Base-by-base conservation (phyloP, 2,329 filamentous ascomycete genomes). In the Truncatella angustata region DNA sequence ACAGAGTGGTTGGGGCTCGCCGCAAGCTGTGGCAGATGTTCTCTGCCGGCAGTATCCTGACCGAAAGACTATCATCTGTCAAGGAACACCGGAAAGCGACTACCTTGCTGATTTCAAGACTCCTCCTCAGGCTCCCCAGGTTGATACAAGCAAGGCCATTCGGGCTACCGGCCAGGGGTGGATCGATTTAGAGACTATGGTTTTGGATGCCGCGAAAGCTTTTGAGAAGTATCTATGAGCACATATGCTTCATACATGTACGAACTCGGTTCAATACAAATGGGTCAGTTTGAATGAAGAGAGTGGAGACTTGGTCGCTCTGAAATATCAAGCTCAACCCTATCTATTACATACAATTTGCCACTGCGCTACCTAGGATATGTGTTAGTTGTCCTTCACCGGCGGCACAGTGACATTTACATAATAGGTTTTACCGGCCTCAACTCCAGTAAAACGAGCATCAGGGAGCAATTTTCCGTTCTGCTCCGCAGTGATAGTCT, bases 381-480 rank as follows among this genome's bases (percentile, higher is more conserved):
- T 4, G 4, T 12, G 5, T 28, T n/a, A 18, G 18, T 1, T 16
- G 9, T 14, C 20, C 2, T 46, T 34, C 14, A n/a, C 21, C 14
- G 26, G 7, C 10, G 68, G 65, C 12, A 71, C 59, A 7, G 57
- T 55, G 0, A 81, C 73, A 2, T 66, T 65, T 2, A 81, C 60
- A 51, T 71, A 62, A 52, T 81, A 81, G 9, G 68, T 73, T 57
- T 64, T 63, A 1, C 77, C 78, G 0, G 63, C 54, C 54, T 72
- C 60, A 46, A 81, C 70, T 10, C 65, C 59, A 11, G 64, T 73
- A 49, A 82, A 68, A 20, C 69, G 61, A 0, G 69, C 63, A 11
- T 70, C 69, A 0, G 72, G 68, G 32, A 81, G 57, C 2, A 65
- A 60, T 32, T 66, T 54, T 11, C 66, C 72, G 44, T 70, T 71